Percentiles rank a stretch among this genome's conserved stretches.
phyloP scores from a whole-genome alignment of 768 basidiomycete genomes.

The Termitomyces sp. region DNA sequence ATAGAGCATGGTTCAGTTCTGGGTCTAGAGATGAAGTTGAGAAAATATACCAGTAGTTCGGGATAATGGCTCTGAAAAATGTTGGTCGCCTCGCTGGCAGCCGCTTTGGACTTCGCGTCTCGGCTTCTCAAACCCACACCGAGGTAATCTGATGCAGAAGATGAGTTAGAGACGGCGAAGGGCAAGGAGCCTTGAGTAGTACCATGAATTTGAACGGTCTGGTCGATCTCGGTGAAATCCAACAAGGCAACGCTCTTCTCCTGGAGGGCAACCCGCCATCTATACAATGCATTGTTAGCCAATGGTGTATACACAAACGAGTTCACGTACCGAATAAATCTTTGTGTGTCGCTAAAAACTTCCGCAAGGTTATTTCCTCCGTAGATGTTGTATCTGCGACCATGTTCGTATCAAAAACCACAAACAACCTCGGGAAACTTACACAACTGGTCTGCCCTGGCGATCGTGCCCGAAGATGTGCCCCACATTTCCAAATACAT shows the following conservation, averaged over 20 bases:
- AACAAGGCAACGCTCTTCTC: constrained; percentile 60
- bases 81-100: constrained; percentile 68
- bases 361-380: constrained; percentile 65
- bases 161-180: not conserved
- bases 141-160: constrained; percentile 55
- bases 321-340: constrained; percentile 64
- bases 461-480: constrained; percentile 70
- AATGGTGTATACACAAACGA: not conserved
- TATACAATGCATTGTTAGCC: constrained; percentile 22
- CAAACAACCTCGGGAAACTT: constrained; percentile 21
- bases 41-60: constrained; percentile 59
- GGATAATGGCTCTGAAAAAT: constrained; percentile 80
- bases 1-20: not conserved
- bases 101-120: constrained; percentile 72
- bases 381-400: constrained; percentile 70
- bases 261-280: constrained; percentile 81
- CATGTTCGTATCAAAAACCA: not conserved
- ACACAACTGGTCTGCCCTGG: constrained; percentile 67
- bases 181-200: constrained; percentile 3
- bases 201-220: constrained; percentile 75
- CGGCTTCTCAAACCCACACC: constrained; percentile 66
- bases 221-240: constrained; percentile 72
- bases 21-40: not conserved
- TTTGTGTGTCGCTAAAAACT: constrained; percentile 73
- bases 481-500: constrained; percentile 63